Percentiles rank a stretch among this genome's conserved stretches.
Evolutionary conservation across 2,329 filamentous ascomycete species (phyloP).

Genomic region (Dactylellina sp.): DNA sequence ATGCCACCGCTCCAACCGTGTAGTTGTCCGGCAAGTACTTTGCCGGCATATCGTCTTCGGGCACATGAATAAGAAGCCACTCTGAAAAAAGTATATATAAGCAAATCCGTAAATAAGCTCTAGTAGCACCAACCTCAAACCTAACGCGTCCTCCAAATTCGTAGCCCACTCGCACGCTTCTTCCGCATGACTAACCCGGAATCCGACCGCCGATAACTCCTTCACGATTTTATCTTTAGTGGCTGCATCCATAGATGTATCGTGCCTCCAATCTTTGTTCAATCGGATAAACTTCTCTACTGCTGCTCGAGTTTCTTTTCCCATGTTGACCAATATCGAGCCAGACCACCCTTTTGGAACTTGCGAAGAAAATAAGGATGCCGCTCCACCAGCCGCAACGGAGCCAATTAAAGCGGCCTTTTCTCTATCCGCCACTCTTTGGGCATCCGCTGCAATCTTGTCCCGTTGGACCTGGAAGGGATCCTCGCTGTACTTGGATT

Average conservation of each 20-base stretch:
- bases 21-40: slow-evolving; percentile 95
- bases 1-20: slow-evolving; percentile 85
- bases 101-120: slow-evolving; percentile 11
- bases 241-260: slow-evolving; percentile 72
- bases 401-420: slow-evolving; percentile 69
- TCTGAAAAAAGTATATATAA: slow-evolving; percentile 66
- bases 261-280: slow-evolving; percentile 87
- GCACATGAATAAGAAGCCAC: slow-evolving; percentile 96
- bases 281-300: slow-evolving; percentile 83
- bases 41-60: slow-evolving; percentile 91
- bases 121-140: slow-evolving; percentile 52
- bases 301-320: slow-evolving; percentile 79
- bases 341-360: slow-evolving; percentile 81
- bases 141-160: slow-evolving; percentile 86
- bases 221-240: slow-evolving; percentile 74
- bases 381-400: slow-evolving; percentile 30
- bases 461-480: slow-evolving; percentile 86
- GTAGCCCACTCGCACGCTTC: slow-evolving; percentile 90
- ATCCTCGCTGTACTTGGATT: slow-evolving; percentile 95
- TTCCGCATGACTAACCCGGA: slow-evolving; percentile 87
- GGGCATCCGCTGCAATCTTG: slow-evolving; percentile 80
- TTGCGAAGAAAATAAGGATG: slow-evolving; percentile 60
- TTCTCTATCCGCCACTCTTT: slow-evolving; percentile 74
- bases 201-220: slow-evolving; percentile 82
- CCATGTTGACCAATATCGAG: slow-evolving; percentile 93